Evolutionary conservation across 2,329 filamentous ascomycete species (phyloP).

Genomic region (Neoascochyta sp.): DNA sequence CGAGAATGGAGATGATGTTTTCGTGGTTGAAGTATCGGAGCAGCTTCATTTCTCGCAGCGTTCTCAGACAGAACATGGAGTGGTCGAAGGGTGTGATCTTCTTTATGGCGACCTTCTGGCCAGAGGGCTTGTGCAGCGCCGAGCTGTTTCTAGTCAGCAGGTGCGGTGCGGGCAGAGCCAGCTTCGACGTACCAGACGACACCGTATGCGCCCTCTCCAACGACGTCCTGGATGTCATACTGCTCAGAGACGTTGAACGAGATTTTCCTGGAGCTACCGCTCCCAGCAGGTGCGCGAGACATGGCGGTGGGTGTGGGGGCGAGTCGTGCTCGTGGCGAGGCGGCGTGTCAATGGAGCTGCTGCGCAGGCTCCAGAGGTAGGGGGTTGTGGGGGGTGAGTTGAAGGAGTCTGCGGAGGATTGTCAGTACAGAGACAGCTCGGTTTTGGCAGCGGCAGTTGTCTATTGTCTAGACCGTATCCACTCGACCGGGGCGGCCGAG

Average conservation of each 20-base stretch:
- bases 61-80: slow-evolving; percentile 97
- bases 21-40: slow-evolving; percentile 99
- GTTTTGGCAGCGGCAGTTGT: slow-evolving; percentile 11
- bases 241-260: slow-evolving; percentile 99
- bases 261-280: slow-evolving; percentile 75
- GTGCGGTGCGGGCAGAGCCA: slow-evolving; percentile 2
- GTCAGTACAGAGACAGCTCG: slow-evolving; percentile 17
- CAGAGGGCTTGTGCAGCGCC: slow-evolving; percentile 94
- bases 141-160: slow-evolving; percentile 58
- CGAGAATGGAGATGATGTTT: slow-evolving; percentile 98
- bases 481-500: slow-evolving; percentile 13
- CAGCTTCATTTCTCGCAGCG: slow-evolving; percentile 98
- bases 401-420: slow-evolving; percentile 4
- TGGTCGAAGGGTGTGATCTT: slow-evolving; percentile 99
- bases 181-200: slow-evolving; percentile 78
- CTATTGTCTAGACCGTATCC: slow-evolving; percentile 15
- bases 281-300: slow-evolving; percentile 37
- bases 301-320: slow-evolving; percentile 25
- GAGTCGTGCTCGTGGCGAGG: slow-evolving; percentile 14
- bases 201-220: slow-evolving; percentile 96
- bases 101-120: slow-evolving; percentile 99
- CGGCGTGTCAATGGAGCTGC: slow-evolving; percentile 12
- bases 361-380: slow-evolving; percentile 11
- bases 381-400: slow-evolving; percentile 5
- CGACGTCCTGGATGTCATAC: slow-evolving; percentile 99